Conservation (phyloP, 2,329 filamentous ascomycete species). For the Biscogniauxia marginata region DNA sequence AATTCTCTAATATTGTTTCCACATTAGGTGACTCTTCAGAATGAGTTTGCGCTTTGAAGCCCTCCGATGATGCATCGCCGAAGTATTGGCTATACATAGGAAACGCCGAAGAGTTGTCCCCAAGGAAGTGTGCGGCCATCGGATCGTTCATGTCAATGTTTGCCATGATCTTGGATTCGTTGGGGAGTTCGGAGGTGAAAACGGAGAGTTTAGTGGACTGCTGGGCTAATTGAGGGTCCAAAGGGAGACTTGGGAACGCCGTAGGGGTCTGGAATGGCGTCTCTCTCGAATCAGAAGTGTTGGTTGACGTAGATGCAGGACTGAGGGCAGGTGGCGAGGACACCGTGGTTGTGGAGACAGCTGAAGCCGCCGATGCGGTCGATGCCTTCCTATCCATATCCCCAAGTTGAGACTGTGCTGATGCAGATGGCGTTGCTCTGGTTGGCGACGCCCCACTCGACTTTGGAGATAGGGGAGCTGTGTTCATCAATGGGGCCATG, state of each 20-base stretch:
- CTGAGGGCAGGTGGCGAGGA: conserved; percentile 30
- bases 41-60: conserved; percentile 1
- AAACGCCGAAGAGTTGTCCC: conserved; percentile 17
- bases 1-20: neutral
- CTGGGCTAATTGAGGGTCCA: conserved; percentile 27
- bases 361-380: conserved; percentile 6
- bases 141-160: conserved; percentile 33
- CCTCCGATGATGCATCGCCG: neutral
- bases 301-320: conserved; percentile 21
- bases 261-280: conserved; percentile 31
- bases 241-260: conserved; percentile 20
- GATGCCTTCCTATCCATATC: conserved; percentile 17
- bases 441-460: conserved; percentile 14
- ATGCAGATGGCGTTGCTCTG: conserved; percentile 14
- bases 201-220: conserved; percentile 30
- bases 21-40: neutral
- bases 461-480: conserved; percentile 10
- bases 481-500: conserved; percentile 26
- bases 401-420: conserved; percentile 17
- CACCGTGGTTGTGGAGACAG: conserved; percentile 11
- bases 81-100: conserved; percentile 22
- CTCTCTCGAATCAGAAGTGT: conserved; percentile 18
- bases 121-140: conserved; percentile 30
- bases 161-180: conserved; percentile 43
- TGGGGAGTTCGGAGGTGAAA: conserved; percentile 43